Percentiles rank a stretch among this genome's conserved stretches.
Conservation (phyloP, 2,329 filamentous ascomycete genomes). For the Septoria petroselini region DNA sequence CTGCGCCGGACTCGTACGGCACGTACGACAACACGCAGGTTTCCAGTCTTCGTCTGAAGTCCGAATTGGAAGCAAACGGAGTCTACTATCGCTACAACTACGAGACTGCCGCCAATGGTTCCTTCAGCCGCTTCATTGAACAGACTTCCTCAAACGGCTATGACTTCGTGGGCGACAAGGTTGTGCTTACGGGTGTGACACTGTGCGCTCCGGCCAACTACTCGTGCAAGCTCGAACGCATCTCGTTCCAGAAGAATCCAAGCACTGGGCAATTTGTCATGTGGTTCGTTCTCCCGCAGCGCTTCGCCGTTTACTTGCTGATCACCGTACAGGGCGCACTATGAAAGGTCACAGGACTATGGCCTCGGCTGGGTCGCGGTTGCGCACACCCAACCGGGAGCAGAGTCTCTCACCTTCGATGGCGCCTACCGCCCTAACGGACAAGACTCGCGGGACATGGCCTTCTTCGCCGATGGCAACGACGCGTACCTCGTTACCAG, state of each 20-base stretch:
- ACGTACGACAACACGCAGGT: slow-evolving; percentile 24
- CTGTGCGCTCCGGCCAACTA: slow-evolving; percentile 15
- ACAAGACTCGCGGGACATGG: slow-evolving; percentile 26
- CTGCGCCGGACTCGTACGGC: slow-evolving; percentile 15
- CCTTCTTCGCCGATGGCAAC: slow-evolving; percentile 25
- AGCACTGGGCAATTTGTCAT: slow-evolving; percentile 20
- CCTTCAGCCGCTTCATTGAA: slow-evolving; percentile 21
- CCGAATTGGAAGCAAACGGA: slow-evolving; percentile 17
- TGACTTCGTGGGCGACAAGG: slow-evolving; percentile 25
- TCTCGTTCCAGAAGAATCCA: slow-evolving; percentile 20
- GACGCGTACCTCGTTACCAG: slow-evolving; percentile 22
- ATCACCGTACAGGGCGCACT: slow-evolving; percentile 16
- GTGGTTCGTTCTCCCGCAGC: no score
- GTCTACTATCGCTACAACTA: slow-evolving; percentile 30
- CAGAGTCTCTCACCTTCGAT: slow-evolving; percentile 20
- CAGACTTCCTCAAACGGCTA: slow-evolving; percentile 27
- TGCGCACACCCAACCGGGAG: slow-evolving; percentile 21
- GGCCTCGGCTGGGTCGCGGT: slow-evolving; percentile 25
- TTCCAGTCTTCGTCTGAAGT: slow-evolving; percentile 14
- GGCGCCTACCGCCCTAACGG: slow-evolving; percentile 22
- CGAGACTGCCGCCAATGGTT: slow-evolving; percentile 17
- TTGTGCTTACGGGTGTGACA: slow-evolving; percentile 6
- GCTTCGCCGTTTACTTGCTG: no score
- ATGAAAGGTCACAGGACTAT: slow-evolving; percentile 24
- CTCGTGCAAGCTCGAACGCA: slow-evolving; percentile 25